Conservation (phyloP, 2,329 filamentous ascomycete genomes). For the Alternaria burnsii region DNA sequence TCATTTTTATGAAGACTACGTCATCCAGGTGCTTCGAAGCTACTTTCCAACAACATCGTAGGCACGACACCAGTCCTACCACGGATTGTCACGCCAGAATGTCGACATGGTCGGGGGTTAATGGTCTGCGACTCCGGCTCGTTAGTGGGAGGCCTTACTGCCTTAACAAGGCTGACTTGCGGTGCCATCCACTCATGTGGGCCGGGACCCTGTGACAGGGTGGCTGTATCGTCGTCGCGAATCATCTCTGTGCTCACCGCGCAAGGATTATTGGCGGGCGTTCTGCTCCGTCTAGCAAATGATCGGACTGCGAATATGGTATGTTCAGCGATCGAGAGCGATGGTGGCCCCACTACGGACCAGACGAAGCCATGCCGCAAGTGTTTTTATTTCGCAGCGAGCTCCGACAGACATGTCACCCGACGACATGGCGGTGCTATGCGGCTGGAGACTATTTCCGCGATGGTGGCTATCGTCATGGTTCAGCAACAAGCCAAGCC, state of each 20-base stretch:
- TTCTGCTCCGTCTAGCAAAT: conserved; percentile 10
- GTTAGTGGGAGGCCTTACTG: conserved; percentile 46
- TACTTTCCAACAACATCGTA: neutral
- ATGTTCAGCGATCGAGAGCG: conserved; percentile 20
- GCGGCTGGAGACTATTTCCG: conserved; percentile 8
- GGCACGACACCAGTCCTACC: conserved; percentile 23
- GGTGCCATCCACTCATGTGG: conserved; percentile 19
- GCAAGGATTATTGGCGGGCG: conserved; percentile 13
- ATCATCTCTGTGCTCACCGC: conserved; percentile 8
- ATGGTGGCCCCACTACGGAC: conserved; percentile 11
- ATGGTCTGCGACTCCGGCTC: conserved; percentile 39
- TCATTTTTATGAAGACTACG: neutral
- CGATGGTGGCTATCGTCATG: conserved; percentile 9
- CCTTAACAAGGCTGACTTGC: conserved; percentile 47
- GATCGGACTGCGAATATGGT: conserved; percentile 10
- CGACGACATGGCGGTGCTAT: conserved; percentile 12
- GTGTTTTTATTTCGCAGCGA: conserved; percentile 4
- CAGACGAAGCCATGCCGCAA: conserved; percentile 1
- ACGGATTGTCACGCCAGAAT: conserved; percentile 28
- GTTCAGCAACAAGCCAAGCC: conserved; percentile 11
- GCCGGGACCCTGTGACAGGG: conserved; percentile 11
- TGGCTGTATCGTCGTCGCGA: conserved; percentile 8
- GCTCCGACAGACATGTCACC: conserved; percentile 6
- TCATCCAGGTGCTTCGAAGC: neutral
- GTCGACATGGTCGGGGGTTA: conserved; percentile 25